A percentile compares a stretch with the other conserved stretches of the same genome.
These are phyloP conservation scores for Fusarium sambucinum DNA, from an alignment of 2,329 filamentous ascomycete species.

Conservation along the genomic window DNA sequence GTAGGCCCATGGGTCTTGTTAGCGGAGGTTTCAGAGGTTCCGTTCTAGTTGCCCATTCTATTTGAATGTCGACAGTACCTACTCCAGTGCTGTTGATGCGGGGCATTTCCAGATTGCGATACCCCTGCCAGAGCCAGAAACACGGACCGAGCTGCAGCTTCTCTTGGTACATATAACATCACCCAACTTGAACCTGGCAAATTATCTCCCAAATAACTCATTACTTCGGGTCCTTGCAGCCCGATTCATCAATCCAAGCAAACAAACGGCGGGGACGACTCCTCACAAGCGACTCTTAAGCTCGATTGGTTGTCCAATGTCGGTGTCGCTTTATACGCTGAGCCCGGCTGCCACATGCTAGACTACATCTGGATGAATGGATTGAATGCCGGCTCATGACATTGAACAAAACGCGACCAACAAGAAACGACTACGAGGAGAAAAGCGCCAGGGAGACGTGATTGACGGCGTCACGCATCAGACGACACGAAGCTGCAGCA, in stretches of 20 bases:
- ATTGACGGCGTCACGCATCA: not conserved
- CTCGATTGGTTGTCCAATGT: conserved; percentile 30
- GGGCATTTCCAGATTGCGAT: conserved; percentile 23
- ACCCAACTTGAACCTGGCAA: not conserved
- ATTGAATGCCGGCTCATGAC: conserved; percentile 30
- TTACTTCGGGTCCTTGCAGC: not conserved
- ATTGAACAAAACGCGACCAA: conserved; percentile 26
- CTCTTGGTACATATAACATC: conserved; percentile 29
- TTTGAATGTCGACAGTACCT: not conserved
- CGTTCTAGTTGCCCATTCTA: not conserved
- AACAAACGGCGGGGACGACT: not conserved
- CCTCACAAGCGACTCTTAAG: not conserved
- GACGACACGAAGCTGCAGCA: conserved; percentile 1
- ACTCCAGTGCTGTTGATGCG: conserved; percentile 15
- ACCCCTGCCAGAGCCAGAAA: conserved; percentile 33
- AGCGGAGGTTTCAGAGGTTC: not conserved
- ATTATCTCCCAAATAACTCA: conserved; percentile 24
- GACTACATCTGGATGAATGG: conserved; percentile 30
- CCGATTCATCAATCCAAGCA: not conserved
- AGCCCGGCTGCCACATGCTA: conserved; percentile 40
- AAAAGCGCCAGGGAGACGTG: not conserved
- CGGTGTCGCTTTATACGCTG: conserved; percentile 22
- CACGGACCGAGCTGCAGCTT: conserved; percentile 26
- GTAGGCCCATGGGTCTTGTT: conserved; percentile 18
- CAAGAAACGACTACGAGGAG: conserved; percentile 17